Conservation (phyloP, 2,329 filamentous ascomycete genomes). For the Laburnicola sp. region DNA sequence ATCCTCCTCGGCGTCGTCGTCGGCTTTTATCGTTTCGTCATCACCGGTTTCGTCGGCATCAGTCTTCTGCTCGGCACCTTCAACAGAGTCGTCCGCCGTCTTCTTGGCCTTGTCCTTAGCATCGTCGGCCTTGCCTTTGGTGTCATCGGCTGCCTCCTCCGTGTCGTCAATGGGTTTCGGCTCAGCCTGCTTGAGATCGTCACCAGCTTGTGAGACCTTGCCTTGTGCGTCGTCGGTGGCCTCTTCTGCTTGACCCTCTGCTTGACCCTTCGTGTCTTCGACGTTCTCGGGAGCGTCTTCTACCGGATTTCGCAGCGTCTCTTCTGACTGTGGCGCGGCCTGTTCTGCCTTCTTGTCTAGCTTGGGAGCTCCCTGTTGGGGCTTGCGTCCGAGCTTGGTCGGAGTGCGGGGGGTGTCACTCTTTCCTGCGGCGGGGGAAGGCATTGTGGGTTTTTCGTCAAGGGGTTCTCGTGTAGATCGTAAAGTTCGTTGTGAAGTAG, state of each 20-base stretch:
- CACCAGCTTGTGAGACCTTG: constrained; percentile 53
- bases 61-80: constrained; percentile 39
- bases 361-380: constrained; percentile 47
- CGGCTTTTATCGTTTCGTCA: constrained; percentile 50
- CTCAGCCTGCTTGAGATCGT: constrained; percentile 51
- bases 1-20: constrained; percentile 48
- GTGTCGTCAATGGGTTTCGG: constrained; percentile 52
- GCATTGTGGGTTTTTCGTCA: constrained; percentile 47
- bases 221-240: constrained; percentile 45
- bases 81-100: constrained; percentile 18
- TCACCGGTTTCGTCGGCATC: constrained; percentile 52
- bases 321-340: constrained; percentile 35
- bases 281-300: constrained; percentile 34
- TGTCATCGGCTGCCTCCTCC: constrained; percentile 30
- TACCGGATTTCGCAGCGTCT: constrained; percentile 36
- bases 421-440: constrained; percentile 57
- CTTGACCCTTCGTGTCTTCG: constrained; percentile 28
- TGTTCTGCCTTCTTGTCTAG: constrained; percentile 45
- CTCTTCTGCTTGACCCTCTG: constrained; percentile 32
- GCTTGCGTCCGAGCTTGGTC: constrained; percentile 54
- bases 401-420: constrained; percentile 54
- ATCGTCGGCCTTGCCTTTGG: constrained; percentile 36
- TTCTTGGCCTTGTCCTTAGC: constrained; percentile 28
- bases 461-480: constrained; percentile 38
- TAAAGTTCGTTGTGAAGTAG: constrained; percentile 35